Conservation (phyloP, 768 basidiomycete species). For the Suillus hirtellus region DNA sequence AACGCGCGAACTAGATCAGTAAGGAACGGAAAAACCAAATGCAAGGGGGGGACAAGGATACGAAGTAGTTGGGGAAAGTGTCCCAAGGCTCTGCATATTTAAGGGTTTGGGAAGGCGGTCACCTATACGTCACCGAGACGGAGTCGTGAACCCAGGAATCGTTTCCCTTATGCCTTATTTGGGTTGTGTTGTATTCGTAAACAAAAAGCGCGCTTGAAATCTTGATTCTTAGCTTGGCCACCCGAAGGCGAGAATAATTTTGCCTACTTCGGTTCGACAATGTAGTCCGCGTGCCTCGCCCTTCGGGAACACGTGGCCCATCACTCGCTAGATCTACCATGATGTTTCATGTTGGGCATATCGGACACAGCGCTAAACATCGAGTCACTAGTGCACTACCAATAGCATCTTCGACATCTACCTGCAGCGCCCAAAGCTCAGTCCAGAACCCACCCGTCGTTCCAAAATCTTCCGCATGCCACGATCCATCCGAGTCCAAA, state of each 20-base stretch:
- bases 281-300: slow-evolving; percentile 6
- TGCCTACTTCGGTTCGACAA: slow-evolving; percentile 9
- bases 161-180: slow-evolving; percentile 29
- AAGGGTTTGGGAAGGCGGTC: slow-evolving; percentile 15
- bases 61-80: slow-evolving; percentile 10
- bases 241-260: slow-evolving; percentile 7
- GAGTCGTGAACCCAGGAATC: neutral
- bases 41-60: neutral
- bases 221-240: slow-evolving; percentile 1
- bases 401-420: no score
- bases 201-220: slow-evolving; percentile 26
- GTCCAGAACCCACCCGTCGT: neutral
- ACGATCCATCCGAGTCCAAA: slow-evolving; percentile 26
- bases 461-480: slow-evolving; percentile 32
- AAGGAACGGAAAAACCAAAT: neutral
- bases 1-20: slow-evolving; percentile 9
- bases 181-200: slow-evolving; percentile 31
- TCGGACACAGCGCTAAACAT: no score
- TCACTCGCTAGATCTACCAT: neutral
- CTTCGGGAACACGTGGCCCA: neutral
- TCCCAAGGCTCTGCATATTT: slow-evolving; percentile 9
- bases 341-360: no score
- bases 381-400: no score
- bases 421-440: neutral
- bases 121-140: slow-evolving; percentile 6